These are phyloP conservation scores for Nakataea oryzae DNA, from an alignment of 2,329 filamentous ascomycete genomes.

Conservation along the genomic window DNA sequence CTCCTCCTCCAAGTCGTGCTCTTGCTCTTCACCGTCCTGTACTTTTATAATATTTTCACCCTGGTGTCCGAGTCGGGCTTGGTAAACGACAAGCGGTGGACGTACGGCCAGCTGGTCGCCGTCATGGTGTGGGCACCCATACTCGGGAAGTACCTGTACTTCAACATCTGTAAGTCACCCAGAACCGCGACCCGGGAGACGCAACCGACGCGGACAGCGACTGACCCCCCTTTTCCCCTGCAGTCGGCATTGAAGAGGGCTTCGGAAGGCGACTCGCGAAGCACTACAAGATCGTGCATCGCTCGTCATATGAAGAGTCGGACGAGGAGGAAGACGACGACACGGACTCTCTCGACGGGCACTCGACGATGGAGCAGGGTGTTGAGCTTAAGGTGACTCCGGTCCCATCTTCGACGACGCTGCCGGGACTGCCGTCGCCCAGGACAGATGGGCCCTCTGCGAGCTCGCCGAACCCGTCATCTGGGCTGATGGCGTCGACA, in stretches of 20 bases:
- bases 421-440: neutral
- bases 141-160: constrained; percentile 12
- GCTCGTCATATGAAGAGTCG: neutral
- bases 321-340: constrained; percentile 1
- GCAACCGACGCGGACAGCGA: neutral
- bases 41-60: constrained; percentile 8
- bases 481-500: neutral
- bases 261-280: constrained; percentile 1
- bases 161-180: constrained; percentile 10
- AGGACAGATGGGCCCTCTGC: neutral
- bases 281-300: constrained; percentile 2
- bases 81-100: constrained; percentile 9
- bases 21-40: constrained; percentile 7
- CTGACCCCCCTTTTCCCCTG: neutral
- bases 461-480: neutral
- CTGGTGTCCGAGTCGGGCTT: constrained; percentile 7
- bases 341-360: neutral
- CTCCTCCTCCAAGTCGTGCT: constrained; percentile 2
- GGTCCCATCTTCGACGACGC: neutral
- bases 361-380: neutral
- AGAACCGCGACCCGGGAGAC: neutral
- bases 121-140: constrained; percentile 15
- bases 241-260: constrained; percentile 2
- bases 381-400: constrained; percentile 1
- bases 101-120: constrained; percentile 15